Evolutionary conservation across 352 stramenopile genomes (phyloP).

Genomic region (Blastocystis sp.): DNA sequence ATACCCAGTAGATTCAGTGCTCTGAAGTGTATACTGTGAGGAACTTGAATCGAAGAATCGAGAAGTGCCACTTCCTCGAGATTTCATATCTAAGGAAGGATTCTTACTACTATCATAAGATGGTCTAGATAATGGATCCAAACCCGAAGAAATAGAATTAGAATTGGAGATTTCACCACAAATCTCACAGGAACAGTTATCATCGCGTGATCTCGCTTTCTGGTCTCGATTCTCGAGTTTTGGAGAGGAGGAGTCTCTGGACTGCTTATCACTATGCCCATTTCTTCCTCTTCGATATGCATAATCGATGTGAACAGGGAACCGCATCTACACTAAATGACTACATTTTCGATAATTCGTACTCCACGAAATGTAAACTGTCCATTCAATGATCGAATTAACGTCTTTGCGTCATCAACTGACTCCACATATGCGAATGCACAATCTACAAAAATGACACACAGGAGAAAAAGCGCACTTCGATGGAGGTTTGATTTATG

Average conservation of each 20-base stretch:
- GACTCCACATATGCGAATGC: constrained; percentile 47
- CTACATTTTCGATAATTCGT: not conserved
- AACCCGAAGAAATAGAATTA: not conserved
- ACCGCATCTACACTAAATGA: constrained; percentile 8
- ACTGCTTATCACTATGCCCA: no score
- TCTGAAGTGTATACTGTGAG: no score
- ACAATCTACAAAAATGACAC: not conserved
- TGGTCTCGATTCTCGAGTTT: no score
- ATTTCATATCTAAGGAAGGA: no score
- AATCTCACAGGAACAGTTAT: not conserved
- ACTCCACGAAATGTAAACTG: not conserved
- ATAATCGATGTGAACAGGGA: constrained; percentile 45
- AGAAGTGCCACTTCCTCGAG: no score
- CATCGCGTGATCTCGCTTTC: not conserved
- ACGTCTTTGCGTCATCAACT: not conserved
- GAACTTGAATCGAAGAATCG: no score
- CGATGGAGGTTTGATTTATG: not conserved
- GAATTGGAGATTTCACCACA: not conserved
- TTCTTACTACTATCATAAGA: not conserved
- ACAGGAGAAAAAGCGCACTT: not conserved
- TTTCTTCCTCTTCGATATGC: not conserved
- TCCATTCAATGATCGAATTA: not conserved
- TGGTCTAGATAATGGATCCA: not conserved
- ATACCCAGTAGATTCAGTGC: no score
- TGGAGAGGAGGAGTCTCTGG: no score